Conservation (phyloP, 768 basidiomycete species). For the Boletus subparvulus region DNA sequence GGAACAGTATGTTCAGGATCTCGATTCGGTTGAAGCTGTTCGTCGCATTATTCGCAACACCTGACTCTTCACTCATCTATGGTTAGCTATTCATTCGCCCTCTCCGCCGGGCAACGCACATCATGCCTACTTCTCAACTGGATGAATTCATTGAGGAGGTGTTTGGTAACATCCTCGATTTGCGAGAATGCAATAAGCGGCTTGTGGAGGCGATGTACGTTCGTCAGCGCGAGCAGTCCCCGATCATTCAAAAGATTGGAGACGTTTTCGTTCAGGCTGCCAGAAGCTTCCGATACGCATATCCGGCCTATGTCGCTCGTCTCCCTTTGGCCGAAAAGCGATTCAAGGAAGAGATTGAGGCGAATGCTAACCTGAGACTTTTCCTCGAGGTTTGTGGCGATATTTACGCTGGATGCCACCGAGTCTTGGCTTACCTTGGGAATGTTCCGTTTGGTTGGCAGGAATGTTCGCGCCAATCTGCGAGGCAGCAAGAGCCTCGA, state of each 20-base stretch:
- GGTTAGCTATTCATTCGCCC: slow-evolving; percentile 55
- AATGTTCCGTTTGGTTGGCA: not conserved
- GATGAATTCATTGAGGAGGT: slow-evolving; percentile 88
- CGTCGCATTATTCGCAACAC: slow-evolving; percentile 14
- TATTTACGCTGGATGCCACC: not conserved
- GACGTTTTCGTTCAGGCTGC: slow-evolving; percentile 88
- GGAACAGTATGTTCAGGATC: slow-evolving; percentile 84
- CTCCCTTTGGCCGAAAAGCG: slow-evolving; percentile 83
- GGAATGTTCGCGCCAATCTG: slow-evolving; percentile 43
- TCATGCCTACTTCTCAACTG: slow-evolving; percentile 56
- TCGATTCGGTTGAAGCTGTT: slow-evolving; percentile 79
- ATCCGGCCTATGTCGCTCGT: slow-evolving; percentile 83
- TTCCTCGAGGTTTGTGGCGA: slow-evolving; percentile 72
- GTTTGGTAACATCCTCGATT: slow-evolving; percentile 84
- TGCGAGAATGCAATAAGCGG: slow-evolving; percentile 79
- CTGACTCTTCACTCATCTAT: slow-evolving; percentile 33
- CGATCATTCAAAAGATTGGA: slow-evolving; percentile 81
- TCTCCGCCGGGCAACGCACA: slow-evolving; percentile 53
- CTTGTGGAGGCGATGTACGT: slow-evolving; percentile 86
- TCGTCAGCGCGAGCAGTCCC: slow-evolving; percentile 78
- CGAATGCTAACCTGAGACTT: slow-evolving; percentile 75
- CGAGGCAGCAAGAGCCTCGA: slow-evolving; percentile 53
- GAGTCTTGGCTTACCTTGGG: not conserved
- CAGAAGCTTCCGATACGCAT: slow-evolving; percentile 81
- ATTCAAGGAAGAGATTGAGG: slow-evolving; percentile 82